Percentiles rank a stretch among this genome's conserved stretches.
Evolutionary conservation across 345 rosid species (phyloP).

Genomic region (Rhodomyrtus tomentosa): DNA sequence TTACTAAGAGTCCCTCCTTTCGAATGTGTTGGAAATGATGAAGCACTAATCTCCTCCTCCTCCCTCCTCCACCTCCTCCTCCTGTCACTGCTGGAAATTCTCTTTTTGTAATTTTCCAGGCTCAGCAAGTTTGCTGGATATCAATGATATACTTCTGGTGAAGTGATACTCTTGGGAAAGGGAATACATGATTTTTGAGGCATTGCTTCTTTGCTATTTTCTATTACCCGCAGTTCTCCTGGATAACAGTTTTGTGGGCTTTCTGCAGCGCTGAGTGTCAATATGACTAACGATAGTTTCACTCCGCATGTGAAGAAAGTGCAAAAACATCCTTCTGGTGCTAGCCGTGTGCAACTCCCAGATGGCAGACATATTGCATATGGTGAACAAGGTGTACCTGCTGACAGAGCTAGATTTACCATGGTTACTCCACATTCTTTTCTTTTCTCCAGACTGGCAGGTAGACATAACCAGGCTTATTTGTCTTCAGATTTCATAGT

Average conservation of each 20-base stretch:
- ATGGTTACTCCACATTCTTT: conserved; percentile 64
- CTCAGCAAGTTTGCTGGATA: background rate
- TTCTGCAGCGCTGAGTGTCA: conserved; percentile 55
- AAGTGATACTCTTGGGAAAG: background rate
- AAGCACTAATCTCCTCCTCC: background rate
- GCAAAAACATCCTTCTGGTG: conserved; percentile 55
- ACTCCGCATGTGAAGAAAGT: conserved; percentile 39
- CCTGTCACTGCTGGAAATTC: background rate
- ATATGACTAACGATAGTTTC: conserved; percentile 16
- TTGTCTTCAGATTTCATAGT: background rate
- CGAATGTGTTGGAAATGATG: background rate
- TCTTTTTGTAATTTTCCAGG: background rate
- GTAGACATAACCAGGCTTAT: conserved; percentile 12
- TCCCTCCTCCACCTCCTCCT: background rate
- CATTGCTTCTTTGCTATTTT: background rate
- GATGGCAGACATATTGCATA: conserved; percentile 85
- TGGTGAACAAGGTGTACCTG: conserved; percentile 57
- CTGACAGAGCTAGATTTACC: conserved; percentile 61
- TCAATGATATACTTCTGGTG: background rate
- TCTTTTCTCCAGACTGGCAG: conserved; percentile 83
- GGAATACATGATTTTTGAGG: background rate
- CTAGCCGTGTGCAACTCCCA: conserved; percentile 53
- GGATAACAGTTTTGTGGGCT: background rate
- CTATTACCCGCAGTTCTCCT: background rate
- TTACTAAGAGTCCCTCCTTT: background rate